Conservation (phyloP, 2,329 filamentous ascomycete species). For the Xylaria sp. region DNA sequence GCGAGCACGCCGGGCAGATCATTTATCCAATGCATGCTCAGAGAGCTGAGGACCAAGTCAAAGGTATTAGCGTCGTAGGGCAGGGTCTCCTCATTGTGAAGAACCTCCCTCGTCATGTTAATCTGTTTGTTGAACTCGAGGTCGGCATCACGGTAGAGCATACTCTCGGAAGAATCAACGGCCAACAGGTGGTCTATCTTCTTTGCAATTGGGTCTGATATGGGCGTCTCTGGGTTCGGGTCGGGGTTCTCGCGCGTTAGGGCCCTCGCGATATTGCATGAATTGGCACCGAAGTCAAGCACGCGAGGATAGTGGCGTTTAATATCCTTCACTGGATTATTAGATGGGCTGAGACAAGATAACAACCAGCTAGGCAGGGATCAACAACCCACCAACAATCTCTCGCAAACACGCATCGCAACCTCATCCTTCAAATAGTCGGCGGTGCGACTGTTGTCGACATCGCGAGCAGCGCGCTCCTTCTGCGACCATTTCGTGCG, state of each 20-base stretch:
- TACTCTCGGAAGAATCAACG: constrained; percentile 79
- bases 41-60: constrained; percentile 87
- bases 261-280: constrained; percentile 90
- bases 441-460: constrained; percentile 77
- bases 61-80: constrained; percentile 82
- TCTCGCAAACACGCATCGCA: constrained; percentile 82
- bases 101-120: constrained; percentile 76
- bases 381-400: constrained; percentile 66
- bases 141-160: constrained; percentile 83
- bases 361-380: neutral
- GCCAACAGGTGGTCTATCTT: constrained; percentile 80
- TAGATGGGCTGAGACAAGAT: constrained; percentile 9
- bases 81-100: constrained; percentile 78
- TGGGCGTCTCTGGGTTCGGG: constrained; percentile 64
- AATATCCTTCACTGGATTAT: constrained; percentile 68
- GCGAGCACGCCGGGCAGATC: constrained; percentile 86
- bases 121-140: constrained; percentile 79
- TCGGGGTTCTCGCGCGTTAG: constrained; percentile 77
- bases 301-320: constrained; percentile 85
- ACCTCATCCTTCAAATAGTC: constrained; percentile 97
- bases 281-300: constrained; percentile 93
- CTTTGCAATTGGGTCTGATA: constrained; percentile 69
- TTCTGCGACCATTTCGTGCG: constrained; percentile 90
- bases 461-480: constrained; percentile 80
- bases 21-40: constrained; percentile 97